Evolutionary conservation across 73 alveolate genomes (phyloP).

Genomic region (Paramecium primaurelia): DNA sequence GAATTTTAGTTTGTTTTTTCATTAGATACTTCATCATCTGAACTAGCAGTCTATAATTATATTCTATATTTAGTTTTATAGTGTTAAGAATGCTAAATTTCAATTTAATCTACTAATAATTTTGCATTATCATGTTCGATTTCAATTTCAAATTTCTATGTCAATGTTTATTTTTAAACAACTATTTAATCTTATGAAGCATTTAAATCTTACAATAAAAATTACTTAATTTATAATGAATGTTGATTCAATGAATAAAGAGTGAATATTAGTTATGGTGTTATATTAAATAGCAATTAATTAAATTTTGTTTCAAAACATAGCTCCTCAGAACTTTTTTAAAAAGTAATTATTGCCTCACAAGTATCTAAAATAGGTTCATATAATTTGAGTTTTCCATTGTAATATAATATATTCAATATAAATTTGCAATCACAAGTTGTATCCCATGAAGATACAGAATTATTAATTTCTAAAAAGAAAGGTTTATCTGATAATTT

Average conservation of each 20-base stretch:
- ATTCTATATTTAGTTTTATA: neutral
- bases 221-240: neutral
- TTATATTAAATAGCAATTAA: neutral
- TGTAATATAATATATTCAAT: neutral
- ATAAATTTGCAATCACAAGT: neutral
- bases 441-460: neutral
- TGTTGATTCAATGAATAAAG: neutral
- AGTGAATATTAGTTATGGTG: neutral
- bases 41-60: neutral
- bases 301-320: neutral
- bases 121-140: neutral
- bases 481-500: neutral
- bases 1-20: neutral
- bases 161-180: neutral
- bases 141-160: neutral
- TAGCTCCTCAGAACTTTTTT: neutral
- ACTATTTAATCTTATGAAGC: neutral
- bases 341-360: neutral
- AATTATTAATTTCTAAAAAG: neutral
- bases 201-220: neutral
- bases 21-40: neutral
- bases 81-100: neutral
- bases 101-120: neutral
- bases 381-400: neutral
- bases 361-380: neutral